A percentile compares a stretch with the other conserved stretches of the same genome.
These are phyloP conservation scores for Inga laurina DNA, from an alignment of 306 rosid species.

Conservation along the genomic window DNA sequence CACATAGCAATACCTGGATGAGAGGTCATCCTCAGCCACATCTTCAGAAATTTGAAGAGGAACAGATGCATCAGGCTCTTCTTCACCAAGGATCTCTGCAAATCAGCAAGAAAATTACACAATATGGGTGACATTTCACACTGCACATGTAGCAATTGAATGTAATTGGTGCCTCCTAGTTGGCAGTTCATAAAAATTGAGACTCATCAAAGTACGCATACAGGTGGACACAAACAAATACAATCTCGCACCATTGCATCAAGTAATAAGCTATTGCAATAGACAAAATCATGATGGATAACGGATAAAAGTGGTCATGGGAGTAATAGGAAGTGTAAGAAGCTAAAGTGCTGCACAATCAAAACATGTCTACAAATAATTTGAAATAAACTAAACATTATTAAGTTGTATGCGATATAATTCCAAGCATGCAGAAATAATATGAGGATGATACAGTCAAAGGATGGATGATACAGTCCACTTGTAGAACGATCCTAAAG, in stretches of 20 bases:
- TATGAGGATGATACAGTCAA: constrained; percentile 19
- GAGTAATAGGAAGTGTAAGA: neutral
- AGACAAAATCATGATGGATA: neutral
- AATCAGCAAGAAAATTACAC: constrained; percentile 36
- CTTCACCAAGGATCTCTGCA: constrained; percentile 72
- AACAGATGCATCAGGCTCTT: constrained; percentile 69
- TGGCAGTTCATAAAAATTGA: constrained; percentile 11
- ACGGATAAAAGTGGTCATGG: neutral
- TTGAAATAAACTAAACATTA: neutral
- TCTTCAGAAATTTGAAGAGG: constrained; percentile 80
- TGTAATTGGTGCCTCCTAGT: constrained; percentile 12
- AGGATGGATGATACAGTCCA: neutral
- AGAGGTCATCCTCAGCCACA: constrained; percentile 75
- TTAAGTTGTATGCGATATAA: neutral
- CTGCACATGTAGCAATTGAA: neutral
- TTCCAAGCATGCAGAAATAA: neutral
- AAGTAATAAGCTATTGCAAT: neutral
- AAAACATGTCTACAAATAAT: neutral
- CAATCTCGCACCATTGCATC: neutral
- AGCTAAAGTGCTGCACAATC: neutral
- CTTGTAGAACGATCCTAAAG: constrained; percentile 7
- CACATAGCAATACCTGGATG: constrained; percentile 66
- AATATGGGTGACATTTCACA: constrained; percentile 8
- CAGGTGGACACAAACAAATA: neutral
- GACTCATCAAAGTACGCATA: neutral